Base-by-base conservation (phyloP, 23 red algal species). In the Cyanidioschyzon merolae region DNA sequence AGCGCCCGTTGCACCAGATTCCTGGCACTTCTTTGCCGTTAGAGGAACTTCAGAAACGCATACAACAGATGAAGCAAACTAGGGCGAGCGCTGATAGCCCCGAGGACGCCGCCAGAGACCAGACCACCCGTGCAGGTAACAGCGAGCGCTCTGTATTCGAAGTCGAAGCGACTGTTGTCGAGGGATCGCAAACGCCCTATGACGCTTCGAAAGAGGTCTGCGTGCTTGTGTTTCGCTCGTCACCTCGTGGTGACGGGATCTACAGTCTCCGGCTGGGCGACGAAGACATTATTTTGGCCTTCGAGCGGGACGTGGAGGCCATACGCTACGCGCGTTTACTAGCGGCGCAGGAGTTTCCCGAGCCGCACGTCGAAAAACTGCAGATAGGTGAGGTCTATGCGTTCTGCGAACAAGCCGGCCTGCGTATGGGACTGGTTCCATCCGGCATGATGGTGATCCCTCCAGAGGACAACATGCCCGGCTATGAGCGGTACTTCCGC, bases 271-370 rank as follows among this genome's bases (percentile, higher is more conserved):
- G 50, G 27, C 50, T 95, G 21, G 84, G 57, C 51, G 80, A 82
- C 30, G 85, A 84, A 38, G 87, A 88, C 40, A 79, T 95, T 54
- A 85, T 95, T 1, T 67, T 95, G 27, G 90, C 90, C 27, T 95
- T 95, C 79, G 75, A 95, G 79, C 79, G 83, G 34, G 37, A 82
- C 39, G 74, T 85, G 37, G 90, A 95, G 74, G 90, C 90, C n/a
- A 82, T 68, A 24, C 80, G 75, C 24, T 95, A 95, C 29, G 85
- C 90, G 29, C 45, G 80, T 1, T 75, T 86, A 68, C 67, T 95
- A 59, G 90, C 82, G 31, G 41, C 75, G 16, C 90, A 95, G 74
- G 37, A 95, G 27, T 95, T 95, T 82, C 90, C 90, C 30, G 41
- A 37, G 16, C 74, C 84, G 15, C 31, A 84, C 1, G 74, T 90